These are phyloP conservation scores for Desmodesmus armatus DNA, from an alignment of 139 green algal genomes.

Conservation along the genomic window DNA sequence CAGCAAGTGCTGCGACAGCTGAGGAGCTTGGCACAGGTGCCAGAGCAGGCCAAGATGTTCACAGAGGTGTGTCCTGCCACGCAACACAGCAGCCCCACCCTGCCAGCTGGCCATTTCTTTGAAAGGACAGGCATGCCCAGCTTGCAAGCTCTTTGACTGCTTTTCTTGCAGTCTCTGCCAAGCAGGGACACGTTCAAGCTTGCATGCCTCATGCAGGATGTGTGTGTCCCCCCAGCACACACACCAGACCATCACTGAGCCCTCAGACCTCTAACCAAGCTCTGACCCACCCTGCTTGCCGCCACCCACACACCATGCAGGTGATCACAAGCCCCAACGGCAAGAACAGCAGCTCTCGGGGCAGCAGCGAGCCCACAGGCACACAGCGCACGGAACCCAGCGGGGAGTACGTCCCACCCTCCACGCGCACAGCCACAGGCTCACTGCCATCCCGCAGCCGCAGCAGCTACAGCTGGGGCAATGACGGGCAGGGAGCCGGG, in stretches of 20 bases:
- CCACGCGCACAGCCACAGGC: constrained; percentile 9
- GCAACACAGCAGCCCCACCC: neutral
- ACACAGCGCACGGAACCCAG: too few relatives aligned
- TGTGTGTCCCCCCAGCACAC: too few relatives aligned
- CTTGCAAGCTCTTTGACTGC: too few relatives aligned
- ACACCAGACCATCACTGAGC: constrained; percentile 59
- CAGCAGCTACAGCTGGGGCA: constrained; percentile 35
- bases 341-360: too few relatives aligned
- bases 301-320: neutral
- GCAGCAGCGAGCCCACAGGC: too few relatives aligned
- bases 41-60: constrained; percentile 30
- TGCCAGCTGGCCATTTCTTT: too few relatives aligned
- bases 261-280: neutral
- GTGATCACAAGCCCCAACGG: neutral
- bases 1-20: constrained; percentile 55
- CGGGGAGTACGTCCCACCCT: neutral
- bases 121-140: too few relatives aligned
- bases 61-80: constrained; percentile 50
- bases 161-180: neutral
- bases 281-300: neutral
- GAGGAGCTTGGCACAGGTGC: constrained; percentile 53
- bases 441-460: neutral
- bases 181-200: neutral
- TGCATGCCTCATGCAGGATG: too few relatives aligned
- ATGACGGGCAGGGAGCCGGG: neutral